These are phyloP conservation scores for Nigrograna mackinnonii DNA, from an alignment of 2,329 filamentous ascomycete genomes.

Conservation along the genomic window DNA sequence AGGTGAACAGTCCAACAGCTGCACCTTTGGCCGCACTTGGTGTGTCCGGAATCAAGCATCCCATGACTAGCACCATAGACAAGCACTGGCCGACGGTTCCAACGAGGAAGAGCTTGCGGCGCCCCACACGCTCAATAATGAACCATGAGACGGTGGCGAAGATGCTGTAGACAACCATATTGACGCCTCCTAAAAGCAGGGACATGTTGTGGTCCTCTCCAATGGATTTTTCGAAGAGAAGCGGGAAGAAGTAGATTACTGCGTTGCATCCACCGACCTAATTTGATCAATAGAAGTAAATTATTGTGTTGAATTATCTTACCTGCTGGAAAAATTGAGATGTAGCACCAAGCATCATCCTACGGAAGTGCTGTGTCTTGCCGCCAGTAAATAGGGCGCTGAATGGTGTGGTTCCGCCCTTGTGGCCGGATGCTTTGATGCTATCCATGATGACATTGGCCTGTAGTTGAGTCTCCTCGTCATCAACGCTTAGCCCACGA, in stretches of 20 bases:
- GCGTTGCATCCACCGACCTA: constrained; percentile 36
- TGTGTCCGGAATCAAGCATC: constrained; percentile 43
- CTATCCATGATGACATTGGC: constrained; percentile 69
- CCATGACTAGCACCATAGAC: constrained; percentile 55
- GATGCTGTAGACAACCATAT: constrained; percentile 60
- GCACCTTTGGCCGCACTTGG: constrained; percentile 49
- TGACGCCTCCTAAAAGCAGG: constrained; percentile 51
- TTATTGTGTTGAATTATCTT: constrained; percentile 5
- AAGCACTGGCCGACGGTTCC: constrained; percentile 55
- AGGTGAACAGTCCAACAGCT: constrained; percentile 67
- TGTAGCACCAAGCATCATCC: constrained; percentile 64
- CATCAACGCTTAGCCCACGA: constrained; percentile 51
- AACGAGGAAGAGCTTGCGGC: constrained; percentile 46
- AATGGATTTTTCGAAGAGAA: constrained; percentile 55
- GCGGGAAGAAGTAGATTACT: constrained; percentile 49
- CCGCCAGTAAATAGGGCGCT: constrained; percentile 63
- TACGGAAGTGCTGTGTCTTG: constrained; percentile 67
- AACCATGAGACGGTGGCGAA: constrained; percentile 65
- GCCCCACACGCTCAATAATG: constrained; percentile 64
- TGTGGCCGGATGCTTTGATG: constrained; percentile 45
- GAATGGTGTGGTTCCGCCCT: constrained; percentile 46
- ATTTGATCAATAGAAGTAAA: no score
- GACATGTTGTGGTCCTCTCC: constrained; percentile 46
- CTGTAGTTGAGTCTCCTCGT: constrained; percentile 61
- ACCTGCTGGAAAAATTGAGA: constrained; percentile 41